A percentile compares a stretch with the other conserved stretches of the same genome.
These are phyloP conservation scores for Beauveria asiatica DNA, from an alignment of 2,329 filamentous ascomycete species.

Conservation along the genomic window DNA sequence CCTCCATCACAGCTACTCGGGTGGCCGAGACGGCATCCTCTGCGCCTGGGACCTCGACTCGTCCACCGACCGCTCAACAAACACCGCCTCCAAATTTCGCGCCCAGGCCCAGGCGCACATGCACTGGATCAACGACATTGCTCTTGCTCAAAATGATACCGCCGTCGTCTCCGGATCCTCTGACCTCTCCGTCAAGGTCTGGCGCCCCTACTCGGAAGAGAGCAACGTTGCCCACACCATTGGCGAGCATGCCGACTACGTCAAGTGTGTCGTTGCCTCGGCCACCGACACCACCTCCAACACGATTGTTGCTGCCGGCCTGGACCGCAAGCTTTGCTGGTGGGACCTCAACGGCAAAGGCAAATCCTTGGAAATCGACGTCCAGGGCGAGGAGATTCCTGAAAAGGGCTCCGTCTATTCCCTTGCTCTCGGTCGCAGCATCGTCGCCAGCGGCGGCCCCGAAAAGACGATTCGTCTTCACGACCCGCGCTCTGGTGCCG, in stretches of 20 bases:
- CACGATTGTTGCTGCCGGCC: slow-evolving; percentile 89
- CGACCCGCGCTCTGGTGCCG: slow-evolving; percentile 81
- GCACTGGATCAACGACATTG: slow-evolving; percentile 93
- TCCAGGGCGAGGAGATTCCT: slow-evolving; percentile 69
- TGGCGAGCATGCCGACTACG: slow-evolving; percentile 90
- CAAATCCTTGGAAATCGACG: slow-evolving; percentile 78
- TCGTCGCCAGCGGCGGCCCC: slow-evolving; percentile 86
- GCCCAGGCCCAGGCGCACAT: slow-evolving; percentile 68
- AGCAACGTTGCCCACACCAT: slow-evolving; percentile 58
- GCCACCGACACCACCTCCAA: slow-evolving; percentile 49
- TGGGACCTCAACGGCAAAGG: slow-evolving; percentile 90
- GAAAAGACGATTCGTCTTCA: slow-evolving; percentile 89
- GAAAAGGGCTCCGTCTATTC: slow-evolving; percentile 96
- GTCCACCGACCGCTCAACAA: slow-evolving; percentile 22
- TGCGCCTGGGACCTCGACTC: slow-evolving; percentile 90
- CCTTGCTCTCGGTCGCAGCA: slow-evolving; percentile 66
- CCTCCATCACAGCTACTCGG: slow-evolving; percentile 64
- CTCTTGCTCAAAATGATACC: slow-evolving; percentile 66
- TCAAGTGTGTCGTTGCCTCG: slow-evolving; percentile 85
- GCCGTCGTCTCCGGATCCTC: slow-evolving; percentile 84
- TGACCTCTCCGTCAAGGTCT: slow-evolving; percentile 88
- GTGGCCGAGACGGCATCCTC: slow-evolving; percentile 87
- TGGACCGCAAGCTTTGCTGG: slow-evolving; percentile 84
- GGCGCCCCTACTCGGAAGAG: slow-evolving; percentile 63
- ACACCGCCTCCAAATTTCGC: slow-evolving; percentile 48